Conservation (phyloP, 2,329 filamentous ascomycete genomes). For the Colletotrichum phormii region DNA sequence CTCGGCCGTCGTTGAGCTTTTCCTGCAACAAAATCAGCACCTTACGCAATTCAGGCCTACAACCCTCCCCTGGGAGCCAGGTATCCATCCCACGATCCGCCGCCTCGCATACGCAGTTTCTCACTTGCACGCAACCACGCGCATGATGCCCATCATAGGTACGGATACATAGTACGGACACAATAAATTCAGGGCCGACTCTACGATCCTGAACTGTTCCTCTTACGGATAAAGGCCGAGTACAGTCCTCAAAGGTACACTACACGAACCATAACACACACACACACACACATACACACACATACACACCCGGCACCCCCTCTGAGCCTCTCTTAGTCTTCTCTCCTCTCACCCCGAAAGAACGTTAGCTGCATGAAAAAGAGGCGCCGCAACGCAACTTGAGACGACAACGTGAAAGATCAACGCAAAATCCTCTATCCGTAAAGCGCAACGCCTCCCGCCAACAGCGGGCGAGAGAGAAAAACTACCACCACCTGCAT, state of each 20-base stretch:
- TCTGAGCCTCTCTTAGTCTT: background rate
- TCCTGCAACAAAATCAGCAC: conserved; percentile 10
- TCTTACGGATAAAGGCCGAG: conserved; percentile 17
- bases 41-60: background rate
- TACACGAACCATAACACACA: background rate
- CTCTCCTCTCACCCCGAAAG: background rate
- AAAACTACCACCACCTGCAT: background rate
- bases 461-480: conserved; percentile 2
- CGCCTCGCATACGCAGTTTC: conserved; percentile 10
- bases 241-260: background rate
- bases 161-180: conserved; percentile 9
- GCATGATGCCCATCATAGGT: conserved; percentile 12
- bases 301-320: too few species aligned
- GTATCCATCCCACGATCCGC: conserved; percentile 3
- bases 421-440: background rate
- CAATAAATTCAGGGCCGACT: background rate
- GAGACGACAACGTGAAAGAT: conserved; percentile 24
- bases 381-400: conserved; percentile 25
- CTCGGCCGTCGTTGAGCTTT: background rate
- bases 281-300: background rate
- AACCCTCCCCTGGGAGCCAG: background rate
- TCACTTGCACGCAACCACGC: conserved; percentile 1
- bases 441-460: conserved; percentile 1
- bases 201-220: background rate
- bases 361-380: conserved; percentile 29